Percentiles rank a stretch among this genome's conserved stretches.
These are phyloP conservation scores for Galeopsis tetrahit DNA, from an alignment of 257 asterid species.

Conservation along the genomic window DNA sequence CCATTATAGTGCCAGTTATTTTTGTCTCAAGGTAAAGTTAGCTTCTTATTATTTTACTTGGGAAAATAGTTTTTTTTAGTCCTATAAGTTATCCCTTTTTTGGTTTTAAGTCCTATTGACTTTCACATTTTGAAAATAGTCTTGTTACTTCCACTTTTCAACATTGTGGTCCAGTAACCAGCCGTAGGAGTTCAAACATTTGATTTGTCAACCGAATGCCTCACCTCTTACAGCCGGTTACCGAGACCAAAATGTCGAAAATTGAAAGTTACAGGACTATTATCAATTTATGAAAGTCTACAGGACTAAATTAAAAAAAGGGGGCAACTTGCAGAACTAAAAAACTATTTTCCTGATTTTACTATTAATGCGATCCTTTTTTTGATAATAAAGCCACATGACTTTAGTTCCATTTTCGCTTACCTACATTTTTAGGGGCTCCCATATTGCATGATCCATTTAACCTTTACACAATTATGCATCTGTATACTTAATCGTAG, in stretches of 20 bases:
- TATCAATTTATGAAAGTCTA: too few relatives aligned
- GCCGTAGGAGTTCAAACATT: too few relatives aligned
- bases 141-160: not conserved
- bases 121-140: not conserved
- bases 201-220: too few relatives aligned
- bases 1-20: conserved; percentile 79
- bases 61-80: not conserved
- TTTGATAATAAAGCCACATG: conserved; percentile 14
- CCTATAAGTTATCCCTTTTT: too few relatives aligned
- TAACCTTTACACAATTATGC: conserved; percentile 19
- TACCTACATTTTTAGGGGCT: conserved; percentile 16
- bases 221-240: too few relatives aligned
- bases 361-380: conserved; percentile 15
- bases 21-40: conserved; percentile 82
- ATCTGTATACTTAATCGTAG: conserved; percentile 21
- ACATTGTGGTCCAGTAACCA: too few relatives aligned
- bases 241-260: too few relatives aligned
- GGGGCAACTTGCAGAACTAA: too few relatives aligned
- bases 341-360: too few relatives aligned
- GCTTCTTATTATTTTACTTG: conserved; percentile 10
- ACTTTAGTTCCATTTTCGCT: conserved; percentile 7
- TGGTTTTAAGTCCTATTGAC: too few relatives aligned
- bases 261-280: too few relatives aligned
- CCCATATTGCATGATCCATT: conserved; percentile 19
- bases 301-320: too few relatives aligned